Base-by-base conservation (phyloP, 768 basidiomycete genomes). In the Mycena indigotica region DNA sequence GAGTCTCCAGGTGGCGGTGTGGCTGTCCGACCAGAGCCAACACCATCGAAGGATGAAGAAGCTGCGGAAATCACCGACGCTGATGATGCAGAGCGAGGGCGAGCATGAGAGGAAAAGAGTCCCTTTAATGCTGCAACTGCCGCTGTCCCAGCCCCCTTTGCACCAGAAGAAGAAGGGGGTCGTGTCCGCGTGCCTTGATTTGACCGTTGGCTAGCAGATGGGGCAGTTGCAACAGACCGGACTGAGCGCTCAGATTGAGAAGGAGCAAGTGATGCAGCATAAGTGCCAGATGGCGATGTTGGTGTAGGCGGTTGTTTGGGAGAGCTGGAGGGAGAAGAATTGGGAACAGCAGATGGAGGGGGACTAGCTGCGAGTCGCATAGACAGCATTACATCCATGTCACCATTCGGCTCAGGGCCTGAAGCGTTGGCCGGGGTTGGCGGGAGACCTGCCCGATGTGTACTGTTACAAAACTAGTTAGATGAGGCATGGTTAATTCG, bases 351-450 rank as follows among this genome's bases (percentile, higher is more conserved):
- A 15, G 41, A 13, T 60, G 53, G 39, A 29, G 57, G 44, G 23
- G 65, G 53, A 19, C 69, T 69, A 52, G 71, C 70, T 25, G 76
- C 76, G 28, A 84, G 77, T 48, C 86, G 85, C 78, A 92, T 89
- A 28, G 88, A 87, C 30, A 92, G 77, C 83, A 91, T 88, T 46
- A 91, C 90, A 67, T 92, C 90, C 76, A 92, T 83, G 66, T 92
- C 90, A 5, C 90, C 90, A 45, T 85, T 79, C 21, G 88, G 89
- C 58, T 90, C 90, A 25, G 80, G 73, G 16, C 74, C 75, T 21
- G 77, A 73, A 3, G 73, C 63, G 21, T 72, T 72, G 38, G 73
- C 73, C 0, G 77, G 67, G 25, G 83, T 72, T 23, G 77, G 71
- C 29, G 83, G 81, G 13, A 91, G 70, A 16, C 89, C 89, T 8